Evolutionary conservation across 495 filamentous ascomycete genomes (phyloP), one percentile per base, ranked within the genome.

Genomic region (Neurospora sublineolata): DNA sequence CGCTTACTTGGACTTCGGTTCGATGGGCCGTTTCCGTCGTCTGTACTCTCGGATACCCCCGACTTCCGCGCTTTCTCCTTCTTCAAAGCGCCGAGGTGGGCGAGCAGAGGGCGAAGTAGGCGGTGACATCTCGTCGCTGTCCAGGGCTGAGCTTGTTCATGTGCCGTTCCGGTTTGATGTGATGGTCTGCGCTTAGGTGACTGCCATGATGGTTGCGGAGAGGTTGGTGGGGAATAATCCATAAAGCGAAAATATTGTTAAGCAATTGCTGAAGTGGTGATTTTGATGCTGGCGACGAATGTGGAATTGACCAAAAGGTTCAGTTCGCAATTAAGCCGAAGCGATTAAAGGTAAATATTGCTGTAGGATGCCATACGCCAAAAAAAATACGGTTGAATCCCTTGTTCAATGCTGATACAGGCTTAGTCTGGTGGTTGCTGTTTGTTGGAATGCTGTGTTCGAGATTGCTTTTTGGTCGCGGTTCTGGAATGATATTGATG

Each of bases 41-140:
- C 52, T 64, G 2, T 8, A 3, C 27, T 64, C 27, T 36, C 52
- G 14, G 14, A 33, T 33, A 64, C 27, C 1, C 52, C 52, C 14
- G 38, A 23, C 12, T 42, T 71, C 9, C 74, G 71, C 42, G 70
- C 73, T 58, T 71, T 76, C 11, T 84, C 81, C 58, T 84, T 87
- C 60, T 82, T 82, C 16, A 89, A 77, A 10, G 84, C 81, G 71
- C 83, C 75, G 27, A 89, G 82, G 39, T 86, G 83, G 23, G 85
- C 83, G 27, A 85, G 78, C 33, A 89, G 76, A 18, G 86, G 86
- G 37, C 87, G 83, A 30, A 89, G 79, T 8, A 89, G 79, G 12
- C 86, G 83, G 69, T 86, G 82, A 68, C 87, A 89, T 71, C 86
- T 76, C 20, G 86, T 83, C 10, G 86, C 80, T 8, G 85, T 89